These are phyloP conservation scores for Coemansia sp. DNA, from an alignment of 192 early-diverging fungal genomes.

Conservation along the genomic window DNA sequence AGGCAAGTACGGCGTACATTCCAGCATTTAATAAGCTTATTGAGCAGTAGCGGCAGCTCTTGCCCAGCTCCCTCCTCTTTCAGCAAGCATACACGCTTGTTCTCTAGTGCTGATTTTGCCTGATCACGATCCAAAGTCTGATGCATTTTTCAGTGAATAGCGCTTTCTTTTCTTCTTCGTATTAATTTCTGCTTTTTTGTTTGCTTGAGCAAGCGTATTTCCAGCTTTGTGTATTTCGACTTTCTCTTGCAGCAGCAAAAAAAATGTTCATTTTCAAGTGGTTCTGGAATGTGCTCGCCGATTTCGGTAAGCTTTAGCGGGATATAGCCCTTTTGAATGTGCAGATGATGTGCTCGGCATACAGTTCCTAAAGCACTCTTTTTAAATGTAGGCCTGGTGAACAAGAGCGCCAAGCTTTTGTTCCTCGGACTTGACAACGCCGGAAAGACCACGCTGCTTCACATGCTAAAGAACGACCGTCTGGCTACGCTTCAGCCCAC, in stretches of 20 bases:
- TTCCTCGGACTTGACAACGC: slow-evolving; percentile 99
- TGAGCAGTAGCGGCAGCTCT: slow-evolving; percentile 1
- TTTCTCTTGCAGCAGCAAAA: neutral
- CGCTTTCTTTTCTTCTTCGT: slow-evolving; percentile 2
- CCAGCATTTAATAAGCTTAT: no score
- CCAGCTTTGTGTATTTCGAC: slow-evolving; percentile 1
- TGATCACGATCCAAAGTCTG: neutral
- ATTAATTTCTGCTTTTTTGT: neutral
- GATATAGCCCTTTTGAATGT: neutral
- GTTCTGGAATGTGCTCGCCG: slow-evolving; percentile 92
- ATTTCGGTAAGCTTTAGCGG: slow-evolving; percentile 73
- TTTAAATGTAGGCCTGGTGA: slow-evolving; percentile 78
- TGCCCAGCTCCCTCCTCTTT: neutral
- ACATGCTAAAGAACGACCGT: slow-evolving; percentile 99
- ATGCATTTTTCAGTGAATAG: neutral
- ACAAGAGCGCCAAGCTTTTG: slow-evolving; percentile 98
- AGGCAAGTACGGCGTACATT: no score
- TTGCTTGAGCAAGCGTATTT: slow-evolving; percentile 8
- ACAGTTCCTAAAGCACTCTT: neutral
- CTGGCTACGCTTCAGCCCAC: slow-evolving; percentile 92
- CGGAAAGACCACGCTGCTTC: slow-evolving; percentile 96
- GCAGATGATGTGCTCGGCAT: slow-evolving; percentile 6
- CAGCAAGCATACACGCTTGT: neutral
- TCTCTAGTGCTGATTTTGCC: neutral
- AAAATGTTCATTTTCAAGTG: slow-evolving; percentile 95